Conservation (phyloP, 1,139 yeast genomes). For the Zygosaccharomyces sapae region DNA sequence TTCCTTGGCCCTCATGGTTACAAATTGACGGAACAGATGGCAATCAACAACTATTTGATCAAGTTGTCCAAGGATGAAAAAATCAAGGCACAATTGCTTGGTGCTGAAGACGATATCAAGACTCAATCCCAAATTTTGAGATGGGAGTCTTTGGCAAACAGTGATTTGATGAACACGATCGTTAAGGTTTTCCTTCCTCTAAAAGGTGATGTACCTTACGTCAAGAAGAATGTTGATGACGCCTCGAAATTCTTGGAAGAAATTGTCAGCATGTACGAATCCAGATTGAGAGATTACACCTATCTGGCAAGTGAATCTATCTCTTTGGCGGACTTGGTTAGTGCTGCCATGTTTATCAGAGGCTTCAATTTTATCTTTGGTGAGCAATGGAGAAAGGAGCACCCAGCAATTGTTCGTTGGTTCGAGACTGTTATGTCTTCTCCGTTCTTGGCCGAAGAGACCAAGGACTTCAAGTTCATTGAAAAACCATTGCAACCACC, state of each 20-base stretch:
- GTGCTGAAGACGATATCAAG: slow-evolving; percentile 49
- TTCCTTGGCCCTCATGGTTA: slow-evolving; percentile 74
- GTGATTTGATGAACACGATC: slow-evolving; percentile 54
- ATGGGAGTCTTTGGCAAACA: slow-evolving; percentile 80
- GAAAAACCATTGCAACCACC: slow-evolving; percentile 73
- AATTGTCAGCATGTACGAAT: slow-evolving; percentile 49
- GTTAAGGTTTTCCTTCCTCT: slow-evolving; percentile 43
- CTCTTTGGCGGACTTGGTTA: slow-evolving; percentile 76
- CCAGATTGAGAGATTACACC: slow-evolving; percentile 69
- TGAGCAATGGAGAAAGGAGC: slow-evolving; percentile 65
- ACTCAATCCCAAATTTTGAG: slow-evolving; percentile 69
- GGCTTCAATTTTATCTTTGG: slow-evolving; percentile 70
- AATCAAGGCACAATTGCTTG: slow-evolving; percentile 43
- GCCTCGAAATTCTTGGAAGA: slow-evolving; percentile 42
- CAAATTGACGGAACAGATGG: slow-evolving; percentile 69
- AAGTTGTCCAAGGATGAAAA: slow-evolving; percentile 31
- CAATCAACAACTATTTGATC: slow-evolving; percentile 50
- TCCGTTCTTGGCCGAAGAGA: slow-evolving; percentile 49
- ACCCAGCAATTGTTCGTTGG: slow-evolving; percentile 84
- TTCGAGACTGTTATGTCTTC: slow-evolving; percentile 64
- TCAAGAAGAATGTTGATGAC: slow-evolving; percentile 73
- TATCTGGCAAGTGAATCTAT: slow-evolving; percentile 89
- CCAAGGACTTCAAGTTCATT: slow-evolving; percentile 50
- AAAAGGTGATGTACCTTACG: slow-evolving; percentile 57
- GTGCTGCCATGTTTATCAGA: slow-evolving; percentile 57